Conservation (phyloP, 2,329 filamentous ascomycete genomes). For the Lomentospora prolificans region DNA sequence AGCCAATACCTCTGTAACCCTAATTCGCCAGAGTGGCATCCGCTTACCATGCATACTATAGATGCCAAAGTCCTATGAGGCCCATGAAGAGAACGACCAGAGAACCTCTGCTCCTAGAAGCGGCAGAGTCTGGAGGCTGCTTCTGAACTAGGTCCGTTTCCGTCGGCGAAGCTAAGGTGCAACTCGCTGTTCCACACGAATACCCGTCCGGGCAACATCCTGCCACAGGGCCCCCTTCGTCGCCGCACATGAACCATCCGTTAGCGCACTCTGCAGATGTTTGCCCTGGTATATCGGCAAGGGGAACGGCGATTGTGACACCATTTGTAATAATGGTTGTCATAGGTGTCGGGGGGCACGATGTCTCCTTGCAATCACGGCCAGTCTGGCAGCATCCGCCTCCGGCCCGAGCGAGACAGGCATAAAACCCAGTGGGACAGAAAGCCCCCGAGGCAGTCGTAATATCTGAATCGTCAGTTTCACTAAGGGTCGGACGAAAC, state of each 20-base stretch:
- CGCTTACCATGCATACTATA: background rate
- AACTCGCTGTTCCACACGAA: constrained; percentile 62
- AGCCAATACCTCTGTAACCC: too few relatives aligned
- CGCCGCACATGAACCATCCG: constrained; percentile 68
- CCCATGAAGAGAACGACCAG: background rate
- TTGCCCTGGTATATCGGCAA: constrained; percentile 31
- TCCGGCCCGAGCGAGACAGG: constrained; percentile 74
- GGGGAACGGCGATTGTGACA: constrained; percentile 60
- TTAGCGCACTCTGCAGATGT: constrained; percentile 51
- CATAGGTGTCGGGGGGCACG: constrained; percentile 53
- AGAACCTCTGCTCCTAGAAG: background rate
- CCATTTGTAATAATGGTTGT: constrained; percentile 60
- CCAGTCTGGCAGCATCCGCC: constrained; percentile 82
- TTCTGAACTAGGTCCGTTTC: constrained; percentile 49
- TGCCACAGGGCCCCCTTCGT: constrained; percentile 48
- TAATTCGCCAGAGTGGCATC: too few relatives aligned
- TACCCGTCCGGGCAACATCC: constrained; percentile 81
- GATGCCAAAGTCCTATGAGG: background rate
- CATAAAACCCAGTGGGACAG: constrained; percentile 88
- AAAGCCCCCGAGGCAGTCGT: constrained; percentile 18
- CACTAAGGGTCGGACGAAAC: constrained; percentile 32
- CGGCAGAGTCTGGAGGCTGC: constrained; percentile 26
- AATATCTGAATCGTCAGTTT: constrained; percentile 25
- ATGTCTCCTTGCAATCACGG: constrained; percentile 71
- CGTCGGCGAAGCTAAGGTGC: constrained; percentile 45